These are phyloP conservation scores for Nitzschia sp. DNA, from an alignment of 108 stramenopile species.

Conservation along the genomic window DNA sequence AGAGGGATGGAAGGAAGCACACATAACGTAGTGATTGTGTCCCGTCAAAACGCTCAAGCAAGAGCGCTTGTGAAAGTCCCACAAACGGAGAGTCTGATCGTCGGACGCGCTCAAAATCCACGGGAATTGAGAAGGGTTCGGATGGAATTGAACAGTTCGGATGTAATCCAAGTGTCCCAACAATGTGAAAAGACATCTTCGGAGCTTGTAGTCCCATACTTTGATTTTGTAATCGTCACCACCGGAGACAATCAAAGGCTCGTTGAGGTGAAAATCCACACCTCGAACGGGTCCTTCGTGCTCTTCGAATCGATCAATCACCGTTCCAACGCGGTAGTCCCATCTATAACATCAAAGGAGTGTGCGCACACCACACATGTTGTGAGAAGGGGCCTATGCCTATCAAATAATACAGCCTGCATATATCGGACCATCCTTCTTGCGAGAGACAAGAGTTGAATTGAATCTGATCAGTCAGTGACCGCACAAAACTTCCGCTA, in stretches of 20 bases:
- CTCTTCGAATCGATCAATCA: conserved; percentile 98
- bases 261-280: conserved; percentile 96
- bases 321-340: conserved; percentile 99
- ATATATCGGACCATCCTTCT: too few relatives aligned
- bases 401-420: too few relatives aligned
- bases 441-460: too few relatives aligned
- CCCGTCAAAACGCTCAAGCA: conserved; percentile 98
- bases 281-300: conserved; percentile 99
- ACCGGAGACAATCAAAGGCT: conserved; percentile 95
- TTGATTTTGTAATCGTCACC: conserved; percentile 99
- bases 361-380: too few relatives aligned
- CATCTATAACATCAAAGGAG: conserved; percentile 63
- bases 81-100: conserved; percentile 98
- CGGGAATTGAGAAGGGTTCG: conserved; percentile 90
- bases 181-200: conserved; percentile 97
- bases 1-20: conserved; percentile 97
- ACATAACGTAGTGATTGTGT: conserved; percentile 99
- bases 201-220: conserved; percentile 99
- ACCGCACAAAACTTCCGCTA: conserved; percentile 16
- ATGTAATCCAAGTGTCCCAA: conserved; percentile 99
- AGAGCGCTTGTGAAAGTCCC: conserved; percentile 98
- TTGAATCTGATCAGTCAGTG: too few relatives aligned
- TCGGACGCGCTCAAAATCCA: conserved; percentile 95
- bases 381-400: too few relatives aligned
- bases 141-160: conserved; percentile 99